Base-by-base conservation (phyloP, 768 basidiomycete genomes). In the Termitomyces eurrhizus region DNA sequence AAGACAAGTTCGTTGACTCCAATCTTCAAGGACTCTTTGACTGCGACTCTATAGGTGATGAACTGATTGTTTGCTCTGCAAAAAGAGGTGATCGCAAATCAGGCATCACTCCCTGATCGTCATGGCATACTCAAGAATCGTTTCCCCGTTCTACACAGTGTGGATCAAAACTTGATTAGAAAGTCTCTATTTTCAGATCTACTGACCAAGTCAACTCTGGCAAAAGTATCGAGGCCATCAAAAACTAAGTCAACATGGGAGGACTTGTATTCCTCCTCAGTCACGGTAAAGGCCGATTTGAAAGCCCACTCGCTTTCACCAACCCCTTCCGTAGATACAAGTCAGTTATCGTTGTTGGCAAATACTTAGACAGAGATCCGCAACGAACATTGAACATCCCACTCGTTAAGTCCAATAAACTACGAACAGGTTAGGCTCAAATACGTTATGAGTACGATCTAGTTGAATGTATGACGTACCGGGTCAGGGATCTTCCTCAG, bases 221-320 rank as follows among this genome's bases (percentile, higher is more conserved):
- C 86, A 69, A 94, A 96, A 0, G 95, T 97, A 68, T 98, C 95
- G 21, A 98, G 73, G 18, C 95, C 95, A 12, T 96, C 93, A 62
- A 96, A 94, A 8, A 95, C 80, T 18, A 98, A 76, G 69, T 95
- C 93, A 35, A 80, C 76, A 56, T 88, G 79, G 3, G 77, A 64
- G 2, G 74, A 70, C 1, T 67, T 63, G 18, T 87, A 69, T 50
- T 87, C 83, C 18, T 70, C 70, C 18, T 80, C 75, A 2, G 78
- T 75, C 21, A 86, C 75, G 6, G 72, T 67, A 68, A 97, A 88
- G 1, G 69, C 75, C 4, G 85, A 87, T 67, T 81, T 87, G 79
- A 96, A 98, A 21, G 79, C 77, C 95, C 95, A 97, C 39, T 87
- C 83, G 9, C 81, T 79, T 70, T 97, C 95, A 37, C 92, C 93